Conservation (phyloP, 768 basidiomycete genomes). For the Mycena galericulata region DNA sequence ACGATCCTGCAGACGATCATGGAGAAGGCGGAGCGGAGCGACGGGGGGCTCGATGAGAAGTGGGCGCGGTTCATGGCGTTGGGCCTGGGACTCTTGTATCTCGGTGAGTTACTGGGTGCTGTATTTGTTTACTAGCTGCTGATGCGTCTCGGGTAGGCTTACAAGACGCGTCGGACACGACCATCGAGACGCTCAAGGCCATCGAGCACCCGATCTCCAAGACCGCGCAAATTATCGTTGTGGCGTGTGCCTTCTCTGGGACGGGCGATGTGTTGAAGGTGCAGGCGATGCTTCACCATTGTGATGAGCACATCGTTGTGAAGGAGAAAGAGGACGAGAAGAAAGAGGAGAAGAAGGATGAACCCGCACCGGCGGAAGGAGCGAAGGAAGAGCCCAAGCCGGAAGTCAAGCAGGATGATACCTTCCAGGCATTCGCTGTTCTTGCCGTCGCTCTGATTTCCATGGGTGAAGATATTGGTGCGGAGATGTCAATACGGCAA, state of each 20-base stretch:
- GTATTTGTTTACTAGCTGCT: neutral
- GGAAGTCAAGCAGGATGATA: constrained; percentile 68
- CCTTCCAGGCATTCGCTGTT: constrained; percentile 93
- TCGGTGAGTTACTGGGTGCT: constrained; percentile 74
- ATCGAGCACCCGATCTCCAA: constrained; percentile 94
- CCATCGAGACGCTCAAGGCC: constrained; percentile 94
- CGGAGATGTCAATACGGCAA: constrained; percentile 97
- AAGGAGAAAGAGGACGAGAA: constrained; percentile 72
- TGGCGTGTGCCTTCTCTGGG: constrained; percentile 94
- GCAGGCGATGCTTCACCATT: constrained; percentile 92
- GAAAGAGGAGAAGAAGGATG: constrained; percentile 62
- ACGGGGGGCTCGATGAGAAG: constrained; percentile 86
- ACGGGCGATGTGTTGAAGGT: constrained; percentile 96
- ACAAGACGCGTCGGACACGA: constrained; percentile 94
- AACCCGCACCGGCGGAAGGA: constrained; percentile 50
- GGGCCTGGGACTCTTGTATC: constrained; percentile 89
- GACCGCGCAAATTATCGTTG: constrained; percentile 91
- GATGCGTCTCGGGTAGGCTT: constrained; percentile 64
- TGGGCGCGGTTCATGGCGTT: constrained; percentile 94
- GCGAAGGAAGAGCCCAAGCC: constrained; percentile 54
- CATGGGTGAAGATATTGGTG: constrained; percentile 98
- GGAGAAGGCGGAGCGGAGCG: constrained; percentile 76
- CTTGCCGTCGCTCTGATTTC: constrained; percentile 94
- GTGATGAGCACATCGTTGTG: constrained; percentile 88
- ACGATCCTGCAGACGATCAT: constrained; percentile 92